Conservation (phyloP, 2,329 filamentous ascomycete genomes). For the Cadophora gregata region DNA sequence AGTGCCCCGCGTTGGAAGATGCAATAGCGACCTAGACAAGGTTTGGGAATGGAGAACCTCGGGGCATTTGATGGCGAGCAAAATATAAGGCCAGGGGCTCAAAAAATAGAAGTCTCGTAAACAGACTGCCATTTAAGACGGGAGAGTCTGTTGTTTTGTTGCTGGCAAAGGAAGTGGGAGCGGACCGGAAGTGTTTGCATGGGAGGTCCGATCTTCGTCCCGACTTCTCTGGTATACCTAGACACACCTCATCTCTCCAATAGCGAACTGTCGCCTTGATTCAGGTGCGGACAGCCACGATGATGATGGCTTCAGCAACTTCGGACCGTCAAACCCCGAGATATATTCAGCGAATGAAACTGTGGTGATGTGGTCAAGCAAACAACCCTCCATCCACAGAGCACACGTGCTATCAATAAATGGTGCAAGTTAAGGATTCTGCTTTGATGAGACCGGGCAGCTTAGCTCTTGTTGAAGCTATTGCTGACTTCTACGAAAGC, state of each 20-base stretch:
- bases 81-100: background rate
- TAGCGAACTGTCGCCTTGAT: background rate
- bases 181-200: background rate
- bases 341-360: background rate
- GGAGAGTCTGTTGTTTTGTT: background rate
- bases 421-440: background rate
- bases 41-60: slow-evolving; percentile 14
- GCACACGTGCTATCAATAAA: background rate
- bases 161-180: background rate
- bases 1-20: slow-evolving; percentile 34
- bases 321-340: slow-evolving; percentile 33
- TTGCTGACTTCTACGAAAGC: slow-evolving; percentile 78
- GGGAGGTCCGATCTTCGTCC: slow-evolving; percentile 5
- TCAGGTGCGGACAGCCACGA: slow-evolving; percentile 1
- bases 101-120: background rate
- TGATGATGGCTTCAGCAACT: slow-evolving; percentile 19
- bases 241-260: background rate
- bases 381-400: no score
- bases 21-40: slow-evolving; percentile 26
- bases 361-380: background rate
- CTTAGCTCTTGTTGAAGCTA: slow-evolving; percentile 29
- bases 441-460: background rate
- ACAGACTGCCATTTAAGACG: background rate
- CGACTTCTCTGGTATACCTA: background rate
- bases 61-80: slow-evolving; percentile 3